Conservation (phyloP, 2,329 filamentous ascomycete genomes). For the Sordariomycetes sp. region DNA sequence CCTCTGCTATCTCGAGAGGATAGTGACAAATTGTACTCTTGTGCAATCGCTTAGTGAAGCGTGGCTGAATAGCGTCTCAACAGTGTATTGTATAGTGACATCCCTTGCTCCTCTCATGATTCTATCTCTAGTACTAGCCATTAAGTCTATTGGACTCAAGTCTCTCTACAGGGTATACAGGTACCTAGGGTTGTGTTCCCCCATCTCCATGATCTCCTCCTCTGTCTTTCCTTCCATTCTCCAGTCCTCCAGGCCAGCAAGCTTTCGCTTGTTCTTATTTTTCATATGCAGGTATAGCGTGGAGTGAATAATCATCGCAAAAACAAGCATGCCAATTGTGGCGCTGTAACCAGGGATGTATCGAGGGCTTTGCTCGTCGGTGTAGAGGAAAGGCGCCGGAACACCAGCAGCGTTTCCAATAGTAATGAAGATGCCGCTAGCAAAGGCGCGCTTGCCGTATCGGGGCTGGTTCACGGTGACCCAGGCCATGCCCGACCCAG, state of each 20-base stretch:
- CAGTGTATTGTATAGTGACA: no score
- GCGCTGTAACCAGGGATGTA: conserved; percentile 68
- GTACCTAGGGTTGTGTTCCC: conserved; percentile 27
- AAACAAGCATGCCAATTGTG: conserved; percentile 51
- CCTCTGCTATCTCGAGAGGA: no score
- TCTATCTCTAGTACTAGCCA: no score
- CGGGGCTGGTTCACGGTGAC: conserved; percentile 81
- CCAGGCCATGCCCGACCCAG: conserved; percentile 84
- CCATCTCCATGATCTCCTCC: conserved; percentile 30
- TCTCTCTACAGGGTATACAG: conserved; percentile 16
- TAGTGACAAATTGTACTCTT: no score
- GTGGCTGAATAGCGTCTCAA: no score
- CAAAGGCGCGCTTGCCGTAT: conserved; percentile 84
- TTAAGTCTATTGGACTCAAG: no score
- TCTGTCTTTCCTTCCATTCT: conserved; percentile 29
- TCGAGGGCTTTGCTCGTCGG: conserved; percentile 46
- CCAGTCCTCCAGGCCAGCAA: conserved; percentile 25
- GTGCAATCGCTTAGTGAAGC: no score
- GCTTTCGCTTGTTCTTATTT: conserved; percentile 23
- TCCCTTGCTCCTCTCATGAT: no score
- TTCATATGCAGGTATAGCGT: conserved; percentile 18
- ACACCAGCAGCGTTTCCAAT: conserved; percentile 92
- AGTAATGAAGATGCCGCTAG: conserved; percentile 78
- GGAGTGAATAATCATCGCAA: conserved; percentile 19
- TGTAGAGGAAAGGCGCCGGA: conserved; percentile 74